phyloP scores from a whole-genome alignment of 164 flowering plant species.

The Vitis rupestris region DNA sequence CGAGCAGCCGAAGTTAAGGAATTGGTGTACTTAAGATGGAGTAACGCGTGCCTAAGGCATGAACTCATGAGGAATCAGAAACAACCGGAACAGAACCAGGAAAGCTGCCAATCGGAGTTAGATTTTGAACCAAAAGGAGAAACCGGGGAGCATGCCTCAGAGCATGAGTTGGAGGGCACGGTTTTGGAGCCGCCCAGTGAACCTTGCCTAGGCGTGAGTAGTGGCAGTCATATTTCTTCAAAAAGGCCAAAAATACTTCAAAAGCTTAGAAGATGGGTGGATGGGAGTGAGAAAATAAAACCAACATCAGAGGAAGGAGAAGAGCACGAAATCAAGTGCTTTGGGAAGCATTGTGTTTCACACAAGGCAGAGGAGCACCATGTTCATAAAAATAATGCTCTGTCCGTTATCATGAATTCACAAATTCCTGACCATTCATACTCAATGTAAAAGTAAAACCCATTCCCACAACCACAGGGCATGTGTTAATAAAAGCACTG shows the following conservation, averaged over 20 bases:
- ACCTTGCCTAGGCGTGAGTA: slow-evolving; percentile 4
- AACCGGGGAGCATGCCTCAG: slow-evolving; percentile 9
- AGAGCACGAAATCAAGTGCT: slow-evolving; percentile 24
- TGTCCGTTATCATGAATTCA: background rate
- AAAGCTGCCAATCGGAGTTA: background rate
- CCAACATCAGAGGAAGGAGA: slow-evolving; percentile 24
- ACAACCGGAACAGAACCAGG: slow-evolving; percentile 24
- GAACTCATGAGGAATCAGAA: slow-evolving; percentile 36
- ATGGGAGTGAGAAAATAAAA: slow-evolving; percentile 41
- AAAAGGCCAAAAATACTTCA: slow-evolving; percentile 43
- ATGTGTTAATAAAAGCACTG: no score
- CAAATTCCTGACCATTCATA: background rate
- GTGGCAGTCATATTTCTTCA: slow-evolving; percentile 16
- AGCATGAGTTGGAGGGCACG: slow-evolving; percentile 25
- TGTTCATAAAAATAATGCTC: slow-evolving; percentile 20
- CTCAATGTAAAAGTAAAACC: background rate
- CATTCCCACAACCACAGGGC: no score
- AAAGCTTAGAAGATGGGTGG: slow-evolving; percentile 63
- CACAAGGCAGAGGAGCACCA: slow-evolving; percentile 20
- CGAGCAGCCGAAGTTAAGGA: slow-evolving; percentile 43
- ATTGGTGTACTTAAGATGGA: slow-evolving; percentile 47
- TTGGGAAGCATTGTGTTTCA: slow-evolving; percentile 34
- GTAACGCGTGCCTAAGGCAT: slow-evolving; percentile 63
- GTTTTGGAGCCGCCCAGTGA: slow-evolving; percentile 8
- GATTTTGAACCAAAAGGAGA: slow-evolving; percentile 19